Evolutionary conservation across 441 rosid species (phyloP), one percentile per base, ranked within the genome.

Genomic region (Gossypium aridum): DNA sequence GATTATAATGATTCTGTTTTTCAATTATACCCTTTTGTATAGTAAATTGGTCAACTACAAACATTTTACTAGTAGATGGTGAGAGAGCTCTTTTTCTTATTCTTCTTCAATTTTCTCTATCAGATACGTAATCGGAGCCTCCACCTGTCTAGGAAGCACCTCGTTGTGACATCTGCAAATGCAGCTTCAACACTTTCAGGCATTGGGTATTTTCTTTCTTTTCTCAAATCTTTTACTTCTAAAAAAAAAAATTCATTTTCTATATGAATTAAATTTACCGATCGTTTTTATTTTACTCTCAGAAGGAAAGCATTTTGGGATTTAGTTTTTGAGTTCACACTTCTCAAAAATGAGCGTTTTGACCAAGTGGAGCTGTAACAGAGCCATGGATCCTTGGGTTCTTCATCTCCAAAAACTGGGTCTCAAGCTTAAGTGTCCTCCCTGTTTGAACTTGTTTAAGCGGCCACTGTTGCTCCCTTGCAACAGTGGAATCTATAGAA

Each of bases 401-500:
- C 92, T 84, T 67, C 92, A 90, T 80, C 85, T 92, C 53, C 96
- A 91, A 78, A 94, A 92, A 70, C 79, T 94, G 73, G 92, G 79
- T 64, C 92, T 94, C 23, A 97, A 92, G 76, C 96, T 92, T 79
- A 91, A 91, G 45, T 94, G 99, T 67, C 92, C 97, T 70, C 86
- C 87, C 70, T 91, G 94, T 75, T 85, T 92, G 71, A 74, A 81
- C 66, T 89, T 94, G 75, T 81, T 91, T 31, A 87, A 80, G 31
- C 81, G 76, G 13, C 96, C 98, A 0, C 65, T 77, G 76, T 76
- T 92, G 88, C 90, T 94, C 56, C 93, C 97, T n/a, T 92, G 98
- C 75, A 87, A 89, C 37, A 61, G 85, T 90, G 68, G 79, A 71
- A 91, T 94, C 57, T 94, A 87, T 75, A 89, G 80, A 82, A 88